These are phyloP conservation scores for Aaosphaeria arxii DNA, from an alignment of 2,329 filamentous ascomycete species.

Conservation along the genomic window DNA sequence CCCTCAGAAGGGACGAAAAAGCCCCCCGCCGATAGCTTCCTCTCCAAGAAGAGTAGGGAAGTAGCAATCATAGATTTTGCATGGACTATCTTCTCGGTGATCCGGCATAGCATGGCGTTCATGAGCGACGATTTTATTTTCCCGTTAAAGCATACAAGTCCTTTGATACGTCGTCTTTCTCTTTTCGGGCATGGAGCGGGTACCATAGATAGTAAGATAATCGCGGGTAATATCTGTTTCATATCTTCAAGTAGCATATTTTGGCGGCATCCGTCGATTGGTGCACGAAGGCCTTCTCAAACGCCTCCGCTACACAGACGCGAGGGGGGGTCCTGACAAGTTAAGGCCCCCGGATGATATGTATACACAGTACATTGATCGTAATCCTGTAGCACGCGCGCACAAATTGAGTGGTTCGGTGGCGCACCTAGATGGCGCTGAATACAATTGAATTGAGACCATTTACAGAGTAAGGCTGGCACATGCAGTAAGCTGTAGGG, in stretches of 20 bases:
- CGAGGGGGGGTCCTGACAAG: too few relatives aligned
- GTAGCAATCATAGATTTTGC: too few relatives aligned
- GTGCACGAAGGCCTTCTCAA: not conserved
- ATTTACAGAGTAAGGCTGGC: too few relatives aligned
- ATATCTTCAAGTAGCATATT: not conserved
- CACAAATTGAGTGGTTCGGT: too few relatives aligned
- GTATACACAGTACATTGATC: too few relatives aligned
- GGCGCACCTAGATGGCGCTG: too few relatives aligned
- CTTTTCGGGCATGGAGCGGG: not conserved
- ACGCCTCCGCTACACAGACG: not conserved
- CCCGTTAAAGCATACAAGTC: too few relatives aligned
- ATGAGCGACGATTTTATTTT: not conserved
- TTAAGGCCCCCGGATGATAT: too few relatives aligned
- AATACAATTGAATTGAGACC: too few relatives aligned
- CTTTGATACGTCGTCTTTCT: not conserved
- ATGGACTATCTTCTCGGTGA: too few relatives aligned
- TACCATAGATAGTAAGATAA: not conserved
- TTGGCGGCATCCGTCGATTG: not conserved
- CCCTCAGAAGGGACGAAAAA: constrained; percentile 4
- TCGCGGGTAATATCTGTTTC: not conserved
- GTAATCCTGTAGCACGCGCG: too few relatives aligned
- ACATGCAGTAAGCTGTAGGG: not conserved
- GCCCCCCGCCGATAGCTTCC: constrained; percentile 1
- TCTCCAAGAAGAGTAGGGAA: not conserved
- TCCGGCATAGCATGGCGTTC: constrained; percentile 3